phyloP scores from a whole-genome alignment of 2,329 filamentous ascomycete genomes.

The Phaeosphaeriaceae sp. region DNA sequence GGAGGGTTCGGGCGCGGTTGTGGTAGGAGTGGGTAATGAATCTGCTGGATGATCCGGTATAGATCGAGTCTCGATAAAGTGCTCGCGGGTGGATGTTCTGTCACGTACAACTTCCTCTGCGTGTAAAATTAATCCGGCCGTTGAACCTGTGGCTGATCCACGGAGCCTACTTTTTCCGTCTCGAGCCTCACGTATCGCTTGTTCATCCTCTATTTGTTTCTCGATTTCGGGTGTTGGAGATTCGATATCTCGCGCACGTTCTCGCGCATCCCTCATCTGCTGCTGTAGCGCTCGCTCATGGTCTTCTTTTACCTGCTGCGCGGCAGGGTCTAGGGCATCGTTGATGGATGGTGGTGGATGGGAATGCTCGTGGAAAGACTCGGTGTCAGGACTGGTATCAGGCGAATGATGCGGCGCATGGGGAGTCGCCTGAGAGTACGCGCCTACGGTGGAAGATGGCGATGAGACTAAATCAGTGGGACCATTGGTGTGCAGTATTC shows the following conservation, averaged over 20 bases:
- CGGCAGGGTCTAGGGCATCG: constrained; percentile 43
- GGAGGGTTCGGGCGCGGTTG: constrained; percentile 40
- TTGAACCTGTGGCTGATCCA: constrained; percentile 21
- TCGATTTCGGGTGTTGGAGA: constrained; percentile 65
- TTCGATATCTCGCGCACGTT: constrained; percentile 50
- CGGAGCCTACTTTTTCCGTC: constrained; percentile 39
- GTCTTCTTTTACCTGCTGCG: constrained; percentile 57
- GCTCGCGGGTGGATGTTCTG: constrained; percentile 8
- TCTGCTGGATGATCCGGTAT: constrained; percentile 32
- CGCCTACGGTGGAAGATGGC: constrained; percentile 69
- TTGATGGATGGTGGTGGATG: constrained; percentile 35
- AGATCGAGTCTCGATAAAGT: constrained; percentile 14
- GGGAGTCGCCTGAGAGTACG: constrained; percentile 76
- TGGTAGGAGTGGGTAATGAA: constrained; percentile 46
- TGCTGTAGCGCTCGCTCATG: constrained; percentile 60
- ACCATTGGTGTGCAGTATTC: constrained; percentile 30
- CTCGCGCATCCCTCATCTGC: constrained; percentile 54
- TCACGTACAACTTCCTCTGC: constrained; percentile 26
- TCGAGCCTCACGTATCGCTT: constrained; percentile 48
- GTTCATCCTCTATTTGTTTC: constrained; percentile 62
- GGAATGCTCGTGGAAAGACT: constrained; percentile 49
- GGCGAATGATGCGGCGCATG: constrained; percentile 71
- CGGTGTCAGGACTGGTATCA: constrained; percentile 76
- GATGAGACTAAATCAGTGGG: constrained; percentile 51
- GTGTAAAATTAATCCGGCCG: constrained; percentile 31